Evolutionary conservation across 2,329 filamentous ascomycete genomes (phyloP).

Genomic region (Aciculosporium take): DNA sequence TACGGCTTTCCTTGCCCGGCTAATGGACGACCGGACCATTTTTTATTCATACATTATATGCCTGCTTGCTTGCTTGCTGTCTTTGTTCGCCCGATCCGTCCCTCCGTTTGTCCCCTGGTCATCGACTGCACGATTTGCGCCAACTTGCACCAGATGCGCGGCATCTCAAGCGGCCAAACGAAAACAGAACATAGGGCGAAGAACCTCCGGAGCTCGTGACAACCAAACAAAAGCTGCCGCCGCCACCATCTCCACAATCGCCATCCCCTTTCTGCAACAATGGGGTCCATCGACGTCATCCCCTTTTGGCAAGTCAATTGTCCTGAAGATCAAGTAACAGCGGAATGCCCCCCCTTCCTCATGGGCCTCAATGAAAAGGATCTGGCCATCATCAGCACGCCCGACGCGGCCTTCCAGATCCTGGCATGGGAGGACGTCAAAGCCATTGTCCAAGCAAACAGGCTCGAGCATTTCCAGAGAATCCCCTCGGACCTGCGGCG

Average conservation of each 20-base stretch:
- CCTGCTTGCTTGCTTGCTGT: too few relatives aligned
- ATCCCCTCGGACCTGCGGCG: slow-evolving; percentile 62
- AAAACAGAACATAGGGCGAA: too few relatives aligned
- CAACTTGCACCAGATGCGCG: too few relatives aligned
- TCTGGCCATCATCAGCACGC: slow-evolving; percentile 51
- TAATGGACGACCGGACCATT: too few relatives aligned
- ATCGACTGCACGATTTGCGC: too few relatives aligned
- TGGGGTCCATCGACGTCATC: slow-evolving; percentile 21
- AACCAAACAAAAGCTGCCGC: background rate
- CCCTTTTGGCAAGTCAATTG: slow-evolving; percentile 82
- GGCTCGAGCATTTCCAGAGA: slow-evolving; percentile 63
- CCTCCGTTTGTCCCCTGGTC: too few relatives aligned
- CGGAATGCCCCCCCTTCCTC: slow-evolving; percentile 60
- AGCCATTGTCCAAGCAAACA: slow-evolving; percentile 47
- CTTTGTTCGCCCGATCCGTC: too few relatives aligned
- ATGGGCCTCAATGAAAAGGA: slow-evolving; percentile 52
- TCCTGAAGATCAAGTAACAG: slow-evolving; percentile 43
- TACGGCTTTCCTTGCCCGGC: too few relatives aligned
- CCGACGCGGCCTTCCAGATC: slow-evolving; percentile 48
- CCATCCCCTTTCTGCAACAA: slow-evolving; percentile 9
- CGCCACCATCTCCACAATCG: background rate
- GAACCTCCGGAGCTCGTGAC: too few relatives aligned
- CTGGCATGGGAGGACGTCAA: slow-evolving; percentile 58
- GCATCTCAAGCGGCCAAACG: too few relatives aligned
- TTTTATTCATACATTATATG: too few relatives aligned